These are phyloP conservation scores for Anacardium occidentale DNA, from an alignment of 345 rosid genomes.

Conservation along the genomic window DNA sequence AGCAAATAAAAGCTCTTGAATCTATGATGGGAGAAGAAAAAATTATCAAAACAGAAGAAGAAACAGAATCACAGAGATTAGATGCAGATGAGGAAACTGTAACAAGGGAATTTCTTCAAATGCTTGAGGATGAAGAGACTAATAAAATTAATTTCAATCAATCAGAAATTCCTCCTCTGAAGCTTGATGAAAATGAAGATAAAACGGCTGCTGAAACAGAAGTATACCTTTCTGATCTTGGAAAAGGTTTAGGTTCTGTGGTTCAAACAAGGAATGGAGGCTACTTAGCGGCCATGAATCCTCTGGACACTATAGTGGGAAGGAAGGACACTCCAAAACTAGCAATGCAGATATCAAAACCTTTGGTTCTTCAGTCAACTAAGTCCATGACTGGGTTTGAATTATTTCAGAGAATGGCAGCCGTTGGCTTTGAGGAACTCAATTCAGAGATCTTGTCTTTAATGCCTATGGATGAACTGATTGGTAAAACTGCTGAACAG, in stretches of 20 bases:
- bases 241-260: constrained; percentile 78
- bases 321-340: constrained; percentile 81
- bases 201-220: constrained; percentile 46
- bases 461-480: constrained; percentile 80
- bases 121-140: constrained; percentile 72
- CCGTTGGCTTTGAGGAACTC: constrained; percentile 57
- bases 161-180: constrained; percentile 46
- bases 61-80: constrained; percentile 57
- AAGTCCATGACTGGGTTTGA: constrained; percentile 59
- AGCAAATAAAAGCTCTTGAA: constrained; percentile 90
- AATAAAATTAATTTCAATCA: constrained; percentile 34
- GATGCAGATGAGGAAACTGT: constrained; percentile 84
- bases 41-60: constrained; percentile 37
- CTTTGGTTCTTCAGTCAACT: constrained; percentile 47
- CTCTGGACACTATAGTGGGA: constrained; percentile 52
- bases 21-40: constrained; percentile 66
- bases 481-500: constrained; percentile 93
- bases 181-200: constrained; percentile 46
- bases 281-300: constrained; percentile 84
- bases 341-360: constrained; percentile 91
- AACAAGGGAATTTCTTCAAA: constrained; percentile 79
- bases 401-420: constrained; percentile 67
- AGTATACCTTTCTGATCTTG: constrained; percentile 73
- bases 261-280: constrained; percentile 94
- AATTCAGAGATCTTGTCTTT: constrained; percentile 50